A percentile compares a stretch with the other conserved stretches of the same genome.
Conservation (phyloP, 1,139 yeast genomes). For the Taphrina flavorubra region DNA sequence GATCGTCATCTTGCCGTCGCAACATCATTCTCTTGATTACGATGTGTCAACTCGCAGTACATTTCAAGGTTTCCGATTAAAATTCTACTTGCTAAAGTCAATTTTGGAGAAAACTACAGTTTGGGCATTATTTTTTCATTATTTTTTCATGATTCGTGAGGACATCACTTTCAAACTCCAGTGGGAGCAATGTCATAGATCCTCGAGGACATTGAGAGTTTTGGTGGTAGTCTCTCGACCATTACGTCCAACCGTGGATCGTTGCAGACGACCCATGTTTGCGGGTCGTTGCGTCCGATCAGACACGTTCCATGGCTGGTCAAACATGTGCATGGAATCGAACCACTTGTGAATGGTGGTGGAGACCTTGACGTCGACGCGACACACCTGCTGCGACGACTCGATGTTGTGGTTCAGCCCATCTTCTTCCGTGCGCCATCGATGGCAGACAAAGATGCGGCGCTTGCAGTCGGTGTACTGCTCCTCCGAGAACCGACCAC, state of each 20-base stretch:
- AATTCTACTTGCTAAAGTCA: neutral
- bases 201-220: constrained; percentile 3
- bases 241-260: constrained; percentile 7
- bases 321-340: constrained; percentile 21
- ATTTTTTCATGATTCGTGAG: neutral
- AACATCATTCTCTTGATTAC: too few relatives aligned
- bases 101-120: too few relatives aligned
- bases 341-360: constrained; percentile 22
- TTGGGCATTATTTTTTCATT: neutral
- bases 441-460: constrained; percentile 18
- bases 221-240: constrained; percentile 5
- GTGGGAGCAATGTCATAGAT: neutral
- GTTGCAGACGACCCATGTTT: neutral
- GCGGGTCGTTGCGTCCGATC: constrained; percentile 3
- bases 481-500: constrained; percentile 16
- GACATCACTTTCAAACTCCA: neutral
- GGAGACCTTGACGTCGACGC: constrained; percentile 16
- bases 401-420: constrained; percentile 19
- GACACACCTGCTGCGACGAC: constrained; percentile 17
- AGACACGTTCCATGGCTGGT: constrained; percentile 7
- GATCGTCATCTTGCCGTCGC: too few relatives aligned
- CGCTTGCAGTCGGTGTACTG: constrained; percentile 20
- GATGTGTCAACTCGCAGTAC: too few relatives aligned
- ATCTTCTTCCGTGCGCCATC: constrained; percentile 29
- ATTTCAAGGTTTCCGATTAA: too few relatives aligned